These are phyloP conservation scores for Diaporthe vexans DNA, from an alignment of 2,329 filamentous ascomycete genomes.

Conservation along the genomic window DNA sequence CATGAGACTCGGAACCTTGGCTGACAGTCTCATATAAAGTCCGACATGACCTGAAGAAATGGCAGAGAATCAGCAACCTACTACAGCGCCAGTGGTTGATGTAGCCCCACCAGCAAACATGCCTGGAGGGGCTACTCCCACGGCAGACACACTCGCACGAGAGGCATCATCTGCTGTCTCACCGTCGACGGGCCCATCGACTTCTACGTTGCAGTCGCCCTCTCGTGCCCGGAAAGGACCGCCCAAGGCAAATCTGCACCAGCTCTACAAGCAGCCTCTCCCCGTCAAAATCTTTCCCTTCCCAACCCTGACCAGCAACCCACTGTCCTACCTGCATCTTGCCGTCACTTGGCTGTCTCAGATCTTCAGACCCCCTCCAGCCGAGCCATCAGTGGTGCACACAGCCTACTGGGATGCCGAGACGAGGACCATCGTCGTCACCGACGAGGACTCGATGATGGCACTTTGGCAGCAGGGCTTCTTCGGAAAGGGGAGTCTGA, in stretches of 20 bases:
- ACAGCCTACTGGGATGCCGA: conserved; percentile 84
- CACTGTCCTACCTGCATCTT: conserved; percentile 87
- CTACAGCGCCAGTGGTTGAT: conserved; percentile 35
- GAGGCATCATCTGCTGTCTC: conserved; percentile 42
- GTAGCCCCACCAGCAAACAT: conserved; percentile 1
- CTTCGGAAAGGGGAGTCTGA: conserved; percentile 93
- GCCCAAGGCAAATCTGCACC: conserved; percentile 61
- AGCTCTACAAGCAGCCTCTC: conserved; percentile 85
- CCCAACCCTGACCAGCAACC: conserved; percentile 91
- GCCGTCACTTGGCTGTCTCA: conserved; percentile 83
- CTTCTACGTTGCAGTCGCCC: conserved; percentile 43
- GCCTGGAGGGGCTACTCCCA: conserved; percentile 19
- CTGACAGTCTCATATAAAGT: conserved; percentile 48
- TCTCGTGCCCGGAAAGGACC: conserved; percentile 8
- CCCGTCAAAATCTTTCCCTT: conserved; percentile 87
- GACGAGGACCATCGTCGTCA: conserved; percentile 87
- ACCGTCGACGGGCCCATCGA: conserved; percentile 41
- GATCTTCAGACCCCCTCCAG: conserved; percentile 74
- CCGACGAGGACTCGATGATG: conserved; percentile 79
- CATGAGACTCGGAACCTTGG: conserved; percentile 27
- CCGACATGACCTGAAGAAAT: conserved; percentile 63
- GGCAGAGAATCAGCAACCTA: conserved; percentile 54
- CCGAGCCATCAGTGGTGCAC: conserved; percentile 75
- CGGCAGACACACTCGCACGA: neutral
- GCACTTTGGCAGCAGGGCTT: conserved; percentile 97